Percentiles rank a stretch among this genome's conserved stretches.
These are phyloP conservation scores for Camellia lanceoleosa DNA, from an alignment of 148 eudicot species.

Conservation along the genomic window DNA sequence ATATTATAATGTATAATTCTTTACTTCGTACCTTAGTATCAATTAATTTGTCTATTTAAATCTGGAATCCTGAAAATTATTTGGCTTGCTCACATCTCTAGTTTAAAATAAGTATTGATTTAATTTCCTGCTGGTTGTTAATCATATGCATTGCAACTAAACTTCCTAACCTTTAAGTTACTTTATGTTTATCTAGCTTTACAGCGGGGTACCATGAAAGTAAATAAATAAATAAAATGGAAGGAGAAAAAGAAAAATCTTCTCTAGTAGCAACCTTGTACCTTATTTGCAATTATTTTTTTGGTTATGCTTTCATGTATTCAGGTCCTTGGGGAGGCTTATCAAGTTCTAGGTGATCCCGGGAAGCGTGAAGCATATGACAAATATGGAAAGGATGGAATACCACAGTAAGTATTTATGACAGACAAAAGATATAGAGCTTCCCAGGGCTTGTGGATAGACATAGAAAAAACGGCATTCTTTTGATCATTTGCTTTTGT, in stretches of 20 bases:
- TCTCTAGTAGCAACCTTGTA: neutral
- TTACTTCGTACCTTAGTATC: neutral
- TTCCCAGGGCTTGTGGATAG: neutral
- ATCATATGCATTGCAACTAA: neutral
- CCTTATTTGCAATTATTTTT: neutral
- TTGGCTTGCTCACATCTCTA: neutral
- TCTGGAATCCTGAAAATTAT: neutral
- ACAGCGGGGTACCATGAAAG: neutral
- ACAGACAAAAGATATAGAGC: neutral
- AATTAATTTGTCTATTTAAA: neutral
- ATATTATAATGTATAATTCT: neutral
- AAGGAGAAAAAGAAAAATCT: neutral
- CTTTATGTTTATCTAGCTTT: neutral
- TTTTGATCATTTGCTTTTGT: neutral
- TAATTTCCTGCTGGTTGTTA: neutral
- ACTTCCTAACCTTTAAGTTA: neutral
- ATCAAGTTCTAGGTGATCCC: slow-evolving; percentile 84
- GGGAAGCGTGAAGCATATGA: slow-evolving; percentile 85
- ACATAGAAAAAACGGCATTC: neutral
- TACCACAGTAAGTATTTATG: slow-evolving; percentile 58
- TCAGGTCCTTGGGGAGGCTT: slow-evolving; percentile 94
- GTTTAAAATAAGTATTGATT: neutral
- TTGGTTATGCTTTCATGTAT: slow-evolving; percentile 12
- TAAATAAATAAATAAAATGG: neutral
- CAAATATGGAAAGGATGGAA: slow-evolving; percentile 67